Percentiles rank a stretch among this genome's conserved stretches.
Conservation (phyloP, 1,284 basidiomycete genomes). For the Cutaneotrichosporon daszewskae region DNA sequence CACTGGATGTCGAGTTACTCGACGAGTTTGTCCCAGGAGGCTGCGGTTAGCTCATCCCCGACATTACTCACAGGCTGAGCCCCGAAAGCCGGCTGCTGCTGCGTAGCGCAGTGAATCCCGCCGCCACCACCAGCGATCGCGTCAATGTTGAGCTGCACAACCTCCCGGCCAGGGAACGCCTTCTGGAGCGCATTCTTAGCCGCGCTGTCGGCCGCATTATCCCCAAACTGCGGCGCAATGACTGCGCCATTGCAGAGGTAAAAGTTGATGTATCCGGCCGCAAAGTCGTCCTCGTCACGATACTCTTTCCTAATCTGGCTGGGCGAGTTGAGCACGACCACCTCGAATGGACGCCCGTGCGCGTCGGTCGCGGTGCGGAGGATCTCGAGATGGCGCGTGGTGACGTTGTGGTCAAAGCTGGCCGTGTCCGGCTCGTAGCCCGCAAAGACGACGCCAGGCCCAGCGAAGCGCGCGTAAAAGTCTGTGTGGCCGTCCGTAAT, state of each 20-base stretch:
- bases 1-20: too few relatives aligned
- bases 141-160: conserved; percentile 7
- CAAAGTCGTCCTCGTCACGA: conserved; percentile 6
- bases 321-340: conserved; percentile 1
- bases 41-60: too few relatives aligned
- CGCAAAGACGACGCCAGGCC: conserved; percentile 1
- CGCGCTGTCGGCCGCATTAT: not conserved
- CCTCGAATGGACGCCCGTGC: not conserved
- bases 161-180: not conserved
- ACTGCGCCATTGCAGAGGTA: conserved; percentile 1
- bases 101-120: conserved; percentile 9
- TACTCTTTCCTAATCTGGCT: not conserved
- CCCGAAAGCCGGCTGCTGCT: too few relatives aligned
- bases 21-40: too few relatives aligned
- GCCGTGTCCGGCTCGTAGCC: conserved; percentile 3
- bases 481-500: conserved; percentile 6
- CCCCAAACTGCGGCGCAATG: conserved; percentile 7
- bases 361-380: conserved; percentile 6
- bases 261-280: conserved; percentile 16
- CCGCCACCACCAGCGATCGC: conserved; percentile 4
- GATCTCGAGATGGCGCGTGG: conserved; percentile 2
- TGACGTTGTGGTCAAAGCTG: conserved; percentile 7
- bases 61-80: too few relatives aligned
- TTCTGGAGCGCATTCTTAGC: not conserved
- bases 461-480: conserved; percentile 1